phyloP scores from a whole-genome alignment of 129 eudicot genomes.

The Erigeron canadensis region DNA sequence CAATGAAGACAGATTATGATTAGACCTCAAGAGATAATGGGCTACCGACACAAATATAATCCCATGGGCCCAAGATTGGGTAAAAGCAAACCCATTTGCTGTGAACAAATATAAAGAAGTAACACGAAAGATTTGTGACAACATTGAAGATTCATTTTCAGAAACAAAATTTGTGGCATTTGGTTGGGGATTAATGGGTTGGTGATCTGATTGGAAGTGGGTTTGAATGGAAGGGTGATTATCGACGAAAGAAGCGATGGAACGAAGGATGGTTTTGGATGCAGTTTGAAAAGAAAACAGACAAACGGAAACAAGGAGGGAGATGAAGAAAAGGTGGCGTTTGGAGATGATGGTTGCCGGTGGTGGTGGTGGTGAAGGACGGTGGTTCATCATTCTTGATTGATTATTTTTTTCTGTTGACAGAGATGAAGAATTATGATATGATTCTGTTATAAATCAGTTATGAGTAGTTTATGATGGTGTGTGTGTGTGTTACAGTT shows the following conservation, averaged over 20 bases:
- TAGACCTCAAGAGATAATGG: too few species aligned
- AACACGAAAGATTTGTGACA: too few species aligned
- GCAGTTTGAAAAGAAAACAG: slow-evolving; percentile 54
- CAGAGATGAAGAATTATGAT: too few species aligned
- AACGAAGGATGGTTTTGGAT: slow-evolving; percentile 50
- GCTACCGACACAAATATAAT: slow-evolving; percentile 57
- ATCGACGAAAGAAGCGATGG: slow-evolving; percentile 63
- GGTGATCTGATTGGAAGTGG: slow-evolving; percentile 34
- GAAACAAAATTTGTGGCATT: slow-evolving; percentile 41
- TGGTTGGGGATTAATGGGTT: slow-evolving; percentile 36
- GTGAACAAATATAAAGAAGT: too few species aligned
- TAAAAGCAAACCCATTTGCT: slow-evolving; percentile 48
- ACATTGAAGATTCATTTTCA: slow-evolving; percentile 55
- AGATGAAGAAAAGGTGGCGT: slow-evolving; percentile 42
- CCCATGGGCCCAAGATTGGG: slow-evolving; percentile 72
- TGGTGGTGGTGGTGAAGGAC: slow-evolving; percentile 23
- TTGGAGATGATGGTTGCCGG: slow-evolving; percentile 42
- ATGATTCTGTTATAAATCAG: too few species aligned
- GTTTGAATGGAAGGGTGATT: slow-evolving; percentile 66
- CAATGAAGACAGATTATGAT: too few species aligned
- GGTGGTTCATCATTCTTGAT: slow-evolving; percentile 59
- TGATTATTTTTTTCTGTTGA: too few species aligned
- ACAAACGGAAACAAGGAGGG: slow-evolving; percentile 51
- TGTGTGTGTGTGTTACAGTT: too few species aligned
- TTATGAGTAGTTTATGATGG: too few species aligned